Evolutionary conservation across 2,329 filamentous ascomycete genomes (phyloP).

Genomic region (Clarireedia monteithiana): DNA sequence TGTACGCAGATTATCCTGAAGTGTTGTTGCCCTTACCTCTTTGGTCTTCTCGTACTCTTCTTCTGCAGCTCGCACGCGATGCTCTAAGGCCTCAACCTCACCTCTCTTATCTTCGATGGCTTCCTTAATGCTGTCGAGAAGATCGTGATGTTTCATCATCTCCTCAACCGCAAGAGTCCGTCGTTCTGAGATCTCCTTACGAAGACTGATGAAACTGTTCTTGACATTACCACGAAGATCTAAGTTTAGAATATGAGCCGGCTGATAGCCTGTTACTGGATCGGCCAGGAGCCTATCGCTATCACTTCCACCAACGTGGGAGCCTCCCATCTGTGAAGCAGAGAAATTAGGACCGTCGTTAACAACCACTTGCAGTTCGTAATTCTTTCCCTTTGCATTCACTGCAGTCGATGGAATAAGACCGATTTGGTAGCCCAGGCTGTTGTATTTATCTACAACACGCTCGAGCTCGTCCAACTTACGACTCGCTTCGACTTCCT

Average conservation of each 20-base stretch:
- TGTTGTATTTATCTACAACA: conserved; percentile 86
- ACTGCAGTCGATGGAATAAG: conserved; percentile 77
- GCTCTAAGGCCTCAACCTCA: conserved; percentile 86
- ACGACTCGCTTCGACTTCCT: conserved; percentile 76
- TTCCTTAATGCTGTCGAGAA: conserved; percentile 91
- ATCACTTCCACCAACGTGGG: conserved; percentile 32
- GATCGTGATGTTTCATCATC: conserved; percentile 90
- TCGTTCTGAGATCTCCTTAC: conserved; percentile 89
- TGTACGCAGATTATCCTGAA: background rate
- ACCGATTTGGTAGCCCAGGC: conserved; percentile 85
- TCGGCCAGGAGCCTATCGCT: conserved; percentile 77
- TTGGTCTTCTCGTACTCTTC: conserved; percentile 93
- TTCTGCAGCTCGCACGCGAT: conserved; percentile 78
- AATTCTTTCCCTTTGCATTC: conserved; percentile 79
- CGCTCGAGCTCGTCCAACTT: conserved; percentile 91
- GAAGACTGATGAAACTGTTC: conserved; percentile 65
- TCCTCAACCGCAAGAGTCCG: conserved; percentile 74
- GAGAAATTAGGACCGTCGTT: conserved; percentile 73
- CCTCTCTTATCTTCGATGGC: conserved; percentile 91
- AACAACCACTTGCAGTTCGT: conserved; percentile 77
- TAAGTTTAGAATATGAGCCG: conserved; percentile 78
- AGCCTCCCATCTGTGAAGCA: conserved; percentile 44
- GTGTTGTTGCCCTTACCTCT: conserved; percentile 43
- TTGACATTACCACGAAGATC: conserved; percentile 81
- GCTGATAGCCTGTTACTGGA: conserved; percentile 77